A percentile compares a stretch with the other conserved stretches of the same genome.
These are phyloP conservation scores for Gracilaria caudata DNA, from an alignment of 23 red algal genomes.

Conservation along the genomic window DNA sequence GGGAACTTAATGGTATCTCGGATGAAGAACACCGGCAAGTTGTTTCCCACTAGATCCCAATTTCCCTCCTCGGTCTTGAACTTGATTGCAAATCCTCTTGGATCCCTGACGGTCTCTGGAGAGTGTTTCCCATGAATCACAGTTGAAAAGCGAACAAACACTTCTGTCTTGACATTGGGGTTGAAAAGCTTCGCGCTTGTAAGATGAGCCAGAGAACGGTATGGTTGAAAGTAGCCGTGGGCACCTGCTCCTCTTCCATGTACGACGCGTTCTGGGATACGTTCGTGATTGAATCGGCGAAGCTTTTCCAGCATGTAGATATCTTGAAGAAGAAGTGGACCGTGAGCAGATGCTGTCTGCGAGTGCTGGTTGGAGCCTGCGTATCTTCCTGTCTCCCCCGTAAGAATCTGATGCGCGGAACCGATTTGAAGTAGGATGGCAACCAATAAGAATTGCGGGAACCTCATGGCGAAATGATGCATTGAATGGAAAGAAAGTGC, in stretches of 20 bases:
- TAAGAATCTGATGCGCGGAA: background rate
- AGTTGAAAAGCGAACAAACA: constrained; percentile 68
- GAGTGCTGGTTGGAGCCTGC: constrained; percentile 48
- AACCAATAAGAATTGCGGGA: too few relatives aligned
- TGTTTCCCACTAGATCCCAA: constrained; percentile 95
- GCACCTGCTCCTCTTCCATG: constrained; percentile 82
- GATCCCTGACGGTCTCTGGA: constrained; percentile 90
- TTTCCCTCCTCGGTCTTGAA: constrained; percentile 81
- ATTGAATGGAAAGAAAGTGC: too few relatives aligned
- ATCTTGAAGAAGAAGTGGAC: constrained; percentile 50
- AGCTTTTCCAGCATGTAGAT: constrained; percentile 56
- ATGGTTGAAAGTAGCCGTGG: constrained; percentile 81
- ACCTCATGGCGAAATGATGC: too few relatives aligned
- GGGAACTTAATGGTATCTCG: constrained; percentile 92
- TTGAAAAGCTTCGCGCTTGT: too few relatives aligned
- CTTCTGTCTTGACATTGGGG: too few relatives aligned
- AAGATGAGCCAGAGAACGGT: background rate
- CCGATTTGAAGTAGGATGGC: too few relatives aligned
- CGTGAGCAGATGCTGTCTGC: constrained; percentile 9
- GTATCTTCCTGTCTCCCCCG: constrained; percentile 32
- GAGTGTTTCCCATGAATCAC: constrained; percentile 87
- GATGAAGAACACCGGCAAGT: constrained; percentile 95
- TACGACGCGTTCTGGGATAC: constrained; percentile 91
- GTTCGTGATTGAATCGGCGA: constrained; percentile 71
- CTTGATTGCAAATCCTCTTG: constrained; percentile 92